Evolutionary conservation across 345 rosid species (phyloP).

Genomic region (Nephelium lappaceum): DNA sequence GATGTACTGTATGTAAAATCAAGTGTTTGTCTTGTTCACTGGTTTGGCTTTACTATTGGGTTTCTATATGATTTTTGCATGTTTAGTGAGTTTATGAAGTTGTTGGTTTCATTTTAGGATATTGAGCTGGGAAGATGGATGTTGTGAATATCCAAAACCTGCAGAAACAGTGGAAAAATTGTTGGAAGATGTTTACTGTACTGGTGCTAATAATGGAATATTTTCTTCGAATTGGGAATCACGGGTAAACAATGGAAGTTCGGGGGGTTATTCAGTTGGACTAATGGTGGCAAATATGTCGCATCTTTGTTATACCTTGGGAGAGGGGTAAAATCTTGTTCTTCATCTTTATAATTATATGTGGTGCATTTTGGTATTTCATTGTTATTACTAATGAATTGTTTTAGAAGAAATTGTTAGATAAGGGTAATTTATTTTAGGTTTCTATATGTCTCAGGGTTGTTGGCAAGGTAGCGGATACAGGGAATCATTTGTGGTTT

Average conservation of each 20-base stretch:
- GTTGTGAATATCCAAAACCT: conserved; percentile 40
- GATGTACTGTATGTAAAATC: neutral
- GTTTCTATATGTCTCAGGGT: conserved; percentile 35
- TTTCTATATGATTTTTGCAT: neutral
- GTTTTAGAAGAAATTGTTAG: neutral
- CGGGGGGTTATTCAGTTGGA: conserved; percentile 36
- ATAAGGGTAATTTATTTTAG: neutral
- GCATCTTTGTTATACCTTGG: conserved; percentile 41
- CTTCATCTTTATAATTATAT: conserved; percentile 13
- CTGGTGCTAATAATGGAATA: conserved; percentile 21
- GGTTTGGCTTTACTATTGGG: neutral
- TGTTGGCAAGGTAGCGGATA: conserved; percentile 52
- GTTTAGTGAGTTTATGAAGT: neutral
- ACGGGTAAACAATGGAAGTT: conserved; percentile 17
- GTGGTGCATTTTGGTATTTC: neutral
- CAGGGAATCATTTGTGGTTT: conserved; percentile 52
- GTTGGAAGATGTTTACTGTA: conserved; percentile 19
- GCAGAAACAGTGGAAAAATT: conserved; percentile 23
- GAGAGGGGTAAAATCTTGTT: conserved; percentile 53
- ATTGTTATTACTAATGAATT: neutral
- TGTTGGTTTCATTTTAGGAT: conserved; percentile 37
- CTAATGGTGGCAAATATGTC: conserved; percentile 42
- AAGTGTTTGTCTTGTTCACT: neutral
- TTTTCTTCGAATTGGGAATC: conserved; percentile 25
- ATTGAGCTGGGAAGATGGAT: conserved; percentile 69